A percentile compares a stretch with the other conserved stretches of the same genome.
Evolutionary conservation across 495 filamentous ascomycete genomes (phyloP).

Genomic region (Xylaria scruposa): DNA sequence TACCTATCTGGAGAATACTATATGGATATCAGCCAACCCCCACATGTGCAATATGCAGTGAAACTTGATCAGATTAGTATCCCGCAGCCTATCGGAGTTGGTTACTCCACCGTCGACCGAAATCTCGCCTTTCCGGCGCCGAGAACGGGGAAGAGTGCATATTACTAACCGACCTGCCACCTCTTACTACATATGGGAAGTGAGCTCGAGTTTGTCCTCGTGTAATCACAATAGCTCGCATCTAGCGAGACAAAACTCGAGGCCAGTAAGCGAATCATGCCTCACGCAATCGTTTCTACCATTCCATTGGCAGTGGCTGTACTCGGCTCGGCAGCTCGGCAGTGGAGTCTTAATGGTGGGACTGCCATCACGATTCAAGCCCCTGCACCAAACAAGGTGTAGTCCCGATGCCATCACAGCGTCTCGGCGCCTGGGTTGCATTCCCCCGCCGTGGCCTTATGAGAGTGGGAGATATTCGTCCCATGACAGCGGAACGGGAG

Average conservation of each 20-base stretch:
- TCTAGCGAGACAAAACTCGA: neutral
- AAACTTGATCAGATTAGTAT: slow-evolving; percentile 5
- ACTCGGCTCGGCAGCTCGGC: slow-evolving; percentile 24
- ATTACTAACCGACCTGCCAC: slow-evolving; percentile 7
- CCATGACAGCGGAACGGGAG: slow-evolving; percentile 1
- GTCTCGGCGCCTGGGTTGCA: slow-evolving; percentile 15
- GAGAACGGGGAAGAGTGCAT: slow-evolving; percentile 14
- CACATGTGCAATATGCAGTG: slow-evolving; percentile 11
- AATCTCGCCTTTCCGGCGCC: slow-evolving; percentile 18
- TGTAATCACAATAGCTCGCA: neutral
- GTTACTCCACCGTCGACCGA: slow-evolving; percentile 18
- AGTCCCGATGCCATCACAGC: slow-evolving; percentile 10
- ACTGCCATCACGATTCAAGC: neutral
- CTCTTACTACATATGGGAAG: neutral
- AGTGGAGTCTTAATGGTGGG: slow-evolving; percentile 17
- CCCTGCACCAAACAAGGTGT: neutral
- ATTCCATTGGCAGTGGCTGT: slow-evolving; percentile 20
- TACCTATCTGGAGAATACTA: neutral
- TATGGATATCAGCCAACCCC: slow-evolving; percentile 5
- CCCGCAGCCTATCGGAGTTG: slow-evolving; percentile 20
- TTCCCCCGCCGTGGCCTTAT: neutral
- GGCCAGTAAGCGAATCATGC: slow-evolving; percentile 4
- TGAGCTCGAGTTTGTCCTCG: neutral
- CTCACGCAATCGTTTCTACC: neutral
- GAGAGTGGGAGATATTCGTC: neutral